Evolutionary conservation across 768 basidiomycete genomes (phyloP).

Genomic region (Kwoniella dejecticola): DNA sequence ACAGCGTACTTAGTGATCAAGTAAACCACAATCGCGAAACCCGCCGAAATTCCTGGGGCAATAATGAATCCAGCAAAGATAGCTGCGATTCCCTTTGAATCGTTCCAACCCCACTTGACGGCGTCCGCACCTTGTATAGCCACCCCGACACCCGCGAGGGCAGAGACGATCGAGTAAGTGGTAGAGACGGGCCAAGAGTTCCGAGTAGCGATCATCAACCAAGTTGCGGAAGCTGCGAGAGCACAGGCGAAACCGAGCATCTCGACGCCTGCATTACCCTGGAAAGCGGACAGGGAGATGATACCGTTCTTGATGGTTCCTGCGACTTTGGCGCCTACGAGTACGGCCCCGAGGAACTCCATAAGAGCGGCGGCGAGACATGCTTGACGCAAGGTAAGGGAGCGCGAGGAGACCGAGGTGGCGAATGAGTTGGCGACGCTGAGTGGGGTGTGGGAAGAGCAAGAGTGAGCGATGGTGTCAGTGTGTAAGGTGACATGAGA

Average conservation of each 20-base stretch:
- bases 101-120: constrained; percentile 58
- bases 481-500: neutral
- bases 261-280: constrained; percentile 53
- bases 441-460: too few species aligned
- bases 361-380: constrained; percentile 54
- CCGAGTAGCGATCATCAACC: constrained; percentile 53
- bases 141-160: constrained; percentile 56
- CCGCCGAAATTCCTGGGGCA: constrained; percentile 54
- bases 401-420: constrained; percentile 56
- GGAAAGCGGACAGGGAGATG: constrained; percentile 49
- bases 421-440: constrained; percentile 56
- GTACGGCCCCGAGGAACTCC: constrained; percentile 57
- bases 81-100: constrained; percentile 52
- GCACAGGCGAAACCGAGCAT: constrained; percentile 56
- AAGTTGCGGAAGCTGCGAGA: constrained; percentile 39
- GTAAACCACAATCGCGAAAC: constrained; percentile 55
- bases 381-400: constrained; percentile 57
- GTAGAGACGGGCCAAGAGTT: constrained; percentile 57
- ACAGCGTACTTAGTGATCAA: constrained; percentile 55
- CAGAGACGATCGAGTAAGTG: constrained; percentile 57
- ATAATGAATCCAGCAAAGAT: constrained; percentile 53
- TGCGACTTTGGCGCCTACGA: constrained; percentile 56
- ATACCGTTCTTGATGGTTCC: constrained; percentile 58
- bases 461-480: too few species aligned
- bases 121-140: constrained; percentile 50